Evolutionary conservation across 176 grass and related monocot genomes (phyloP), one percentile per base, ranked within the genome.

Genomic region (Oryza glaberrima): DNA sequence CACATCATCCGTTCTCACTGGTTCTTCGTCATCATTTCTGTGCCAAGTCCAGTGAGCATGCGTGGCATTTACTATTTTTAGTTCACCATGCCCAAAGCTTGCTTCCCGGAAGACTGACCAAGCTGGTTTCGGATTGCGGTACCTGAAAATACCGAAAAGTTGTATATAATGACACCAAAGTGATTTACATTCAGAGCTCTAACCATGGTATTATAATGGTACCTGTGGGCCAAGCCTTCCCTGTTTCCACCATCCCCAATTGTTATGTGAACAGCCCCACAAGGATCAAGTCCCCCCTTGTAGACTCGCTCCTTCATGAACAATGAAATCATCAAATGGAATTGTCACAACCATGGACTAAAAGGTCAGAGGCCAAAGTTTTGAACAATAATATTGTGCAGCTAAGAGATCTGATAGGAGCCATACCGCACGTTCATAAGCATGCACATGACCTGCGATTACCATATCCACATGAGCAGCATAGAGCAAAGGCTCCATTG

Each of bases 71-170:
- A 95, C 13, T 3, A 98, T 87, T 82, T 85, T 90, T 2, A 98
- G 88, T 61, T 98, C 91, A 0, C 96, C 96, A 26, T 98, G 96
- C 45, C 96, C 96, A 26, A 98, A 98, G 81, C 96, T 98, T 20
- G 96, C 93, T 93, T 98, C 96, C 58, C 93, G 88, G 82, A 98
- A 98, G 30, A 95, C 91, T 6, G 93, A 98, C 96, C 96, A 98
- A n/a, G 69, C 77, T 40, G 96, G 96, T 82, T 95, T 98, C 0
- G 95, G 95, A 16, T 95, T 78, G 46, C 14, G 67, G 65, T 88
- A 98, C 85, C 96, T 98, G 69, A 83, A 75, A 26, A 49, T 13
- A 3, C 19, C 68, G 26, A 63, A 34, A 61, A 25, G 20, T 30
- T 13, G 73, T 4, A 30, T 67, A 14, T 14, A 83, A 0, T 14